phyloP scores from a whole-genome alignment of 1,139 yeast genomes.

The Yamadazyma aaseri region DNA sequence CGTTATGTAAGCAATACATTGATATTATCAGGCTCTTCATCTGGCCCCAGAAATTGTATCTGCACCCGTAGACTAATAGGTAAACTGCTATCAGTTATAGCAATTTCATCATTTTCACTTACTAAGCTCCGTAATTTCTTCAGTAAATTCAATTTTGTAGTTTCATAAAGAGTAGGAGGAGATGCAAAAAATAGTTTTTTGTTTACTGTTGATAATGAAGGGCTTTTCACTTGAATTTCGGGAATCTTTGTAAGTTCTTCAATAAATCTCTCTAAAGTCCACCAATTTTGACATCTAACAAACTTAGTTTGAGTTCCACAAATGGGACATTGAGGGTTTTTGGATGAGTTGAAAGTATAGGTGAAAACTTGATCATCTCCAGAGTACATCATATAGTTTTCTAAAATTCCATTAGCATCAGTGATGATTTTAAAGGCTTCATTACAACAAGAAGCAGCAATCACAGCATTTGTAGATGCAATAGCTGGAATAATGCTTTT shows the following conservation, averaged over 20 bases:
- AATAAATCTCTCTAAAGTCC: conserved; percentile 51
- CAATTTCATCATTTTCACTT: conserved; percentile 46
- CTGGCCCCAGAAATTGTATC: conserved; percentile 25
- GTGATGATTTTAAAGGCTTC: conserved; percentile 82
- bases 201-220: conserved; percentile 49
- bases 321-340: conserved; percentile 65
- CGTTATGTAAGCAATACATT: conserved; percentile 12
- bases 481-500: conserved; percentile 93
- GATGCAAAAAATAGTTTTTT: conserved; percentile 47
- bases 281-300: conserved; percentile 32
- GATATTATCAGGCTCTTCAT: conserved; percentile 17
- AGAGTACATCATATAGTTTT: conserved; percentile 84
- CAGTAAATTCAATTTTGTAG: conserved; percentile 47
- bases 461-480: conserved; percentile 89
- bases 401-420: conserved; percentile 62
- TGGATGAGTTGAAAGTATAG: conserved; percentile 64
- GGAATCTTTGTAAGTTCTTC: conserved; percentile 32
- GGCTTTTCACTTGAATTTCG: conserved; percentile 44
- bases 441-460: conserved; percentile 89
- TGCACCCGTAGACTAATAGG: conserved; percentile 42
- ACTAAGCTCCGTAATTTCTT: conserved; percentile 39
- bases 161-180: conserved; percentile 51
- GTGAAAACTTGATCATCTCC: conserved; percentile 79
- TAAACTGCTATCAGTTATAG: conserved; percentile 56
- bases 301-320: conserved; percentile 56